Conservation (phyloP, 2,329 filamentous ascomycete species). For the Penicillium vulpinum region DNA sequence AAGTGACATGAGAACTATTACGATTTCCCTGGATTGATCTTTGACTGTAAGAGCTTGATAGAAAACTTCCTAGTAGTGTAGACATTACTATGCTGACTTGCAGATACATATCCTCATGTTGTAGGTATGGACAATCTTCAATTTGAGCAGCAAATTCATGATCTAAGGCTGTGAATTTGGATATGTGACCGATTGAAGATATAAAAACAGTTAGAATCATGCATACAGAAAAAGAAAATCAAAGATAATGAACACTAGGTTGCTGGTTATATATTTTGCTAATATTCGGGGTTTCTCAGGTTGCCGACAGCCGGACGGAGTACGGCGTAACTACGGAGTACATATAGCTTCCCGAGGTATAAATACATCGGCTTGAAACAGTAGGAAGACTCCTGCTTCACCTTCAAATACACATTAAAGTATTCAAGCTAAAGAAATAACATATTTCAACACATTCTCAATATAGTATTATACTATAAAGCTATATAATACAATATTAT, state of each 20-base stretch:
- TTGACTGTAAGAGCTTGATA: not conserved
- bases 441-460: not conserved
- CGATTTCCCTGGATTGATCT: too few species aligned
- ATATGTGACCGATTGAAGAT: not conserved
- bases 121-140: too few species aligned
- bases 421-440: too few species aligned
- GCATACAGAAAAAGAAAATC: not conserved
- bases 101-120: accelerated
- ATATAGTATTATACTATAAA: not conserved
- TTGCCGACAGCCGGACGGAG: not conserved
- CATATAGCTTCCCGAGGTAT: not conserved
- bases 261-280: not conserved
- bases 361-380: not conserved
- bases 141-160: not conserved
- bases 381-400: not conserved
- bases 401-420: not conserved
- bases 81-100: not conserved
- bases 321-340: too few species aligned
- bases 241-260: not conserved
- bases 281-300: not conserved
- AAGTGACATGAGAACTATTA: not conserved
- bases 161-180: not conserved
- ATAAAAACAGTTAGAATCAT: not conserved
- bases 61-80: too few species aligned
- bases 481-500: not conserved